Evolutionary conservation across 2,329 filamentous ascomycete species (phyloP).

Genomic region (Aspergillus sp.): DNA sequence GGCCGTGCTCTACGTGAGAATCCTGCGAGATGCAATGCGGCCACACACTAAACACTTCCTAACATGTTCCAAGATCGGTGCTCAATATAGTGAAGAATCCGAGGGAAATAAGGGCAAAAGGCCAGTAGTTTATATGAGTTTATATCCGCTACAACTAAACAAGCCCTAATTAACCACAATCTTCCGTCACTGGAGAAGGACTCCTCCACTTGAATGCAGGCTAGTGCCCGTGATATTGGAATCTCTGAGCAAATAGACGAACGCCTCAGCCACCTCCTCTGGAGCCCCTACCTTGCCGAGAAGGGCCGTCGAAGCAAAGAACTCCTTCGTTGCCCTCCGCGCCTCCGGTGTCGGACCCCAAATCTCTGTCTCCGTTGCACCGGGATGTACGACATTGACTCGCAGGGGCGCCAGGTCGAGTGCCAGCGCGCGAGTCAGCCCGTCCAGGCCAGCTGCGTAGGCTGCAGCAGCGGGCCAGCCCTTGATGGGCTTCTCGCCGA

Average conservation of each 20-base stretch:
- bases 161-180: neutral
- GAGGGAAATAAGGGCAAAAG: no score
- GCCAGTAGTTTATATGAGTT: no score
- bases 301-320: constrained; percentile 16
- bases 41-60: no score
- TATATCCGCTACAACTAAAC: no score
- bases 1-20: no score
- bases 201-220: constrained; percentile 40
- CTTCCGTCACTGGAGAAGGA: neutral
- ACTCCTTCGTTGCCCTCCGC: constrained; percentile 15
- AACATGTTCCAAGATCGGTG: no score
- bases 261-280: constrained; percentile 50
- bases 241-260: constrained; percentile 45
- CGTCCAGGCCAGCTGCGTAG: constrained; percentile 46
- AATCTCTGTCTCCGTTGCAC: constrained; percentile 52
- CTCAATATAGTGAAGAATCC: no score
- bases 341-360: constrained; percentile 26
- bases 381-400: constrained; percentile 63
- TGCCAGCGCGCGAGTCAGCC: constrained; percentile 57
- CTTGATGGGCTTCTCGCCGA: constrained; percentile 48
- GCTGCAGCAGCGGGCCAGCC: neutral
- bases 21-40: no score
- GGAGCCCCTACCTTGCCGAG: constrained; percentile 36
- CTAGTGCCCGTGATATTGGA: constrained; percentile 36
- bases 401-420: constrained; percentile 63